Evolutionary conservation across 2,329 filamentous ascomycete genomes (phyloP).

Genomic region (Aspergillus intermedius): DNA sequence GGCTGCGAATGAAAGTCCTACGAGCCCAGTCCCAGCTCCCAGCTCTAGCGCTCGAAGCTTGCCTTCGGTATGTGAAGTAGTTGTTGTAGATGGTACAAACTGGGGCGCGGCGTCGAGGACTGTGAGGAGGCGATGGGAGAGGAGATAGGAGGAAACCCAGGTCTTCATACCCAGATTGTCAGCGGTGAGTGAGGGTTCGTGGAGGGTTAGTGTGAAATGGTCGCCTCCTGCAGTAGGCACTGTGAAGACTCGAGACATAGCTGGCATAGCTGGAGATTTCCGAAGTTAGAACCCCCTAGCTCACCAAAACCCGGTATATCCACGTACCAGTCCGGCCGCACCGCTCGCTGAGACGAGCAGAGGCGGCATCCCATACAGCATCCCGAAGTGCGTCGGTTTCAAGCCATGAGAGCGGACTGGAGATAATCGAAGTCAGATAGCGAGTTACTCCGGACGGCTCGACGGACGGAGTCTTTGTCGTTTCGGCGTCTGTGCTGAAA

Average conservation of each 20-base stretch:
- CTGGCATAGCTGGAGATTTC: conserved; percentile 49
- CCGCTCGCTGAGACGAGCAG: conserved; percentile 72
- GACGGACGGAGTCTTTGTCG: conserved; percentile 25
- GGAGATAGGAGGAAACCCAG: conserved; percentile 84
- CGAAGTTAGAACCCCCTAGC: background rate
- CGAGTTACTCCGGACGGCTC: conserved; percentile 36
- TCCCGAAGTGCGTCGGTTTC: conserved; percentile 39
- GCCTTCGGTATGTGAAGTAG: conserved; percentile 13
- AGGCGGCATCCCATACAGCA: conserved; percentile 65
- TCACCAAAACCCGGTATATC: background rate
- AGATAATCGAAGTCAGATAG: conserved; percentile 44
- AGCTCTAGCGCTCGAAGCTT: conserved; percentile 60
- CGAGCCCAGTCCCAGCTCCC: conserved; percentile 83
- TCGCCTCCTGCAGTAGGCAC: conserved; percentile 44
- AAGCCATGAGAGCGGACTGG: conserved; percentile 41
- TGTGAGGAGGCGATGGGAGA: conserved; percentile 62
- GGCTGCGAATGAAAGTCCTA: conserved; percentile 76
- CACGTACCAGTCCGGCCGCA: conserved; percentile 65
- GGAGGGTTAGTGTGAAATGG: conserved; percentile 61
- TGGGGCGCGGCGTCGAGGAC: conserved; percentile 33
- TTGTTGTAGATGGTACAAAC: conserved; percentile 23
- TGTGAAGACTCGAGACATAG: conserved; percentile 55
- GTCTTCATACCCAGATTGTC: conserved; percentile 91
- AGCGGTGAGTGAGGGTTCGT: conserved; percentile 80
- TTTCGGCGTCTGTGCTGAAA: conserved; percentile 26